Evolutionary conservation across 345 rosid species (phyloP).

Genomic region (Orychophragmus violaceus): DNA sequence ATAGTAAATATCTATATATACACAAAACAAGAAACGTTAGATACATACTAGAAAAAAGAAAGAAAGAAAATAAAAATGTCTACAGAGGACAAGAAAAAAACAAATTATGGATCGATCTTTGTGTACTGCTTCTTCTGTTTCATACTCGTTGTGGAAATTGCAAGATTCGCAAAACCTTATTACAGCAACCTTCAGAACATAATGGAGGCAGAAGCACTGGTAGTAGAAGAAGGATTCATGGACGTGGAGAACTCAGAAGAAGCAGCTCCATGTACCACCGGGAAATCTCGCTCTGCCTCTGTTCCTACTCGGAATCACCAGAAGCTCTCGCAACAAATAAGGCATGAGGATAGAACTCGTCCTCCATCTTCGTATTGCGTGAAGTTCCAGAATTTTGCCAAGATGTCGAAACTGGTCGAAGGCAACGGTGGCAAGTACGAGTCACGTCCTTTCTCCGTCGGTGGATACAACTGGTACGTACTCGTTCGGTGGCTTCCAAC

Average conservation of each 20-base stretch:
- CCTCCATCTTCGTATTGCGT: conserved; percentile 25
- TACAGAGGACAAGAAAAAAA: neutral
- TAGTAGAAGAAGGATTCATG: conserved; percentile 16
- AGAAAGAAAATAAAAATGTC: neutral
- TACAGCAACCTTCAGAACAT: conserved; percentile 12
- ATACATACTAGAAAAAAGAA: no score
- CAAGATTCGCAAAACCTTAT: conserved; percentile 25
- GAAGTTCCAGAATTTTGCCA: conserved; percentile 18
- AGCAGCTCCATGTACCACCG: conserved; percentile 1
- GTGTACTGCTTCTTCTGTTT: conserved; percentile 12
- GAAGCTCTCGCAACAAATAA: neutral
- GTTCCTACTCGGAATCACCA: neutral
- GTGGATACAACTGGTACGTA: conserved; percentile 30
- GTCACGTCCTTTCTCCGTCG: conserved; percentile 24
- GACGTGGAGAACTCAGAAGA: neutral
- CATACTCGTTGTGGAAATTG: conserved; percentile 9
- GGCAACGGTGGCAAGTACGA: conserved; percentile 19
- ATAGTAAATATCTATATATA: no score
- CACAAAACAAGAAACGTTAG: no score
- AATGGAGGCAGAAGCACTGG: neutral
- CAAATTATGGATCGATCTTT: conserved; percentile 2
- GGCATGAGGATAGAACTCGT: conserved; percentile 11
- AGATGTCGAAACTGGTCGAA: neutral
- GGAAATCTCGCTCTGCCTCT: neutral
- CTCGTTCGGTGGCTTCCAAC: neutral